phyloP scores from a whole-genome alignment of 1,284 basidiomycete genomes.

The Malassezia vespertilionis region DNA sequence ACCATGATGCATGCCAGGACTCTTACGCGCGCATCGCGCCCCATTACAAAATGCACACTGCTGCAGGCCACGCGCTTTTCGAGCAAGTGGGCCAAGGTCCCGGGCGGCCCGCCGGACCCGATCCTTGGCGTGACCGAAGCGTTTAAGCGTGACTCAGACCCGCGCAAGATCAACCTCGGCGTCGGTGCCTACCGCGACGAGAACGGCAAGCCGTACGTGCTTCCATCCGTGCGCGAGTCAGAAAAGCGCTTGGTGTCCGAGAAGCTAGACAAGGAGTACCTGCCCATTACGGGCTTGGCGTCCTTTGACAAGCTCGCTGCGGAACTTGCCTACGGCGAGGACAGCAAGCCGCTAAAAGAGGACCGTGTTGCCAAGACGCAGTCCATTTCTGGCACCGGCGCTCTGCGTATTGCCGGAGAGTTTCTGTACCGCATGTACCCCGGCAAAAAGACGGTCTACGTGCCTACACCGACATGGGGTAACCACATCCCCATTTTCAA shows the following conservation, averaged over 20 bases:
- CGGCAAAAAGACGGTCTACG: conserved; percentile 75
- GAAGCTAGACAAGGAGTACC: conserved; percentile 89
- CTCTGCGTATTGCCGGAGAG: conserved; percentile 86
- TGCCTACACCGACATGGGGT: conserved; percentile 91
- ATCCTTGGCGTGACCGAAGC: conserved; percentile 93
- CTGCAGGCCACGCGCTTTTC: conserved; percentile 43
- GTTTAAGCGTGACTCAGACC: conserved; percentile 63
- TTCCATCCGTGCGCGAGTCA: conserved; percentile 63
- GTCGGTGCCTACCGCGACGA: conserved; percentile 50
- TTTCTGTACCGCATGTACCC: conserved; percentile 81
- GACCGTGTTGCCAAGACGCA: conserved; percentile 71
- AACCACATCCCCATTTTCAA: conserved; percentile 69
- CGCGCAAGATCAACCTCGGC: conserved; percentile 81
- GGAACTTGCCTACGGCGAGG: conserved; percentile 78
- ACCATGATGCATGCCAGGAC: not conserved
- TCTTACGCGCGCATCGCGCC: not conserved
- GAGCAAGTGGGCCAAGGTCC: conserved; percentile 72
- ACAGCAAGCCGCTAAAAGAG: conserved; percentile 59
- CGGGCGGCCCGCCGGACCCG: conserved; percentile 79
- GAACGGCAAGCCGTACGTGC: conserved; percentile 49
- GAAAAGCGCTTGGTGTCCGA: conserved; percentile 62
- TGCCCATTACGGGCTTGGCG: conserved; percentile 83
- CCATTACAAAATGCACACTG: no score
- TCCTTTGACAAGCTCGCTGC: conserved; percentile 81
- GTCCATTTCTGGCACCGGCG: conserved; percentile 95